Base-by-base conservation (phyloP, 176 grass and related monocot genomes). In the Aegilops tauschii region DNA sequence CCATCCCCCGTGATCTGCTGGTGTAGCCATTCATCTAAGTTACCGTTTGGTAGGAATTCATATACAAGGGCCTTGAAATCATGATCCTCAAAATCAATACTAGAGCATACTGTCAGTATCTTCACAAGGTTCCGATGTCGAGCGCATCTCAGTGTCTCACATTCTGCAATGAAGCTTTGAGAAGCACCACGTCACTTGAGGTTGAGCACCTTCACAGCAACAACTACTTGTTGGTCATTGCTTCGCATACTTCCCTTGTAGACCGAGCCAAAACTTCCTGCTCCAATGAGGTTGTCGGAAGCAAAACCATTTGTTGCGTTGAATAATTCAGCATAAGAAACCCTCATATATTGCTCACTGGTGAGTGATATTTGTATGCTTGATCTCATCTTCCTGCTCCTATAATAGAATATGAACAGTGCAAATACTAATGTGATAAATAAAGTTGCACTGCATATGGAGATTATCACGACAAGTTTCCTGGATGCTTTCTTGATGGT, bases 231-330 rank as follows among this genome's bases (percentile, higher is more conserved):
- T 28, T 79, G 77, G 34, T 63, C 77, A 62, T 63, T 37, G 56
- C 6, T 63, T 8, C 4, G n/a, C 58, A 79, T 79, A n/a, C 9
- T 21, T 80, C 37, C 61, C 36, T 65, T 80, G 37, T 80, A 66
- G 3, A 87, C 85, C 9, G 84, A 86, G 12, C 84, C 76, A 18
- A 86, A 80, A 65, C 84, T 86, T 42, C 84, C 84, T n/a, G 11
- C 31, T 28, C 86, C 78, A 9, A 82, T 21, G 40, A 66, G 86
- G 42, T 87, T 82, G 1, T 39, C 69, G 9, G 42, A 82, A 21
- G 68, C 27, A 30, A 87, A 87, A 63, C 66, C 39, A 73, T 73
- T 61, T 87, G 85, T 87, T 12, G 85, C 77, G 3, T 28, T 62
- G 11, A 62, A 69, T 40, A 86, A 44, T 49, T 87, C 85, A 36